Conservation (phyloP, 495 filamentous ascomycete species). For the Parmelia sp. region DNA sequence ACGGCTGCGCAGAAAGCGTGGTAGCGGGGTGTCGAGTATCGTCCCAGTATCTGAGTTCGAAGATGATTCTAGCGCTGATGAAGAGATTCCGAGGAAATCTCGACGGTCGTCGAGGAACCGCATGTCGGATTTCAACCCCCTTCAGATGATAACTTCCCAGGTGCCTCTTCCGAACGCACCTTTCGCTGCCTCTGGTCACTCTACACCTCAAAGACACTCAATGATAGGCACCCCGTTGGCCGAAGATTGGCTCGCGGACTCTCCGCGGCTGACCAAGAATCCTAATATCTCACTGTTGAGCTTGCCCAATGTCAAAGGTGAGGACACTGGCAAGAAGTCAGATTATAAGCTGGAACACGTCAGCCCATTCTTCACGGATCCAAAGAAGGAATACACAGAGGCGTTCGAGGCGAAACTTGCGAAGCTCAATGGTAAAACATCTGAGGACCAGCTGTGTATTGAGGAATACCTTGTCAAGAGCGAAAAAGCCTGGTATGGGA, state of each 20-base stretch:
- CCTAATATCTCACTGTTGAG: conserved; percentile 4
- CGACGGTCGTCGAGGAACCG: background rate
- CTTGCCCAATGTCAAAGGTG: conserved; percentile 43
- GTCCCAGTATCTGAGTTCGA: conserved; percentile 9
- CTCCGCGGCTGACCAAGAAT: conserved; percentile 3
- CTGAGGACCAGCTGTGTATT: conserved; percentile 51
- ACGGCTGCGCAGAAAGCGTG: conserved; percentile 9
- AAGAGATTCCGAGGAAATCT: conserved; percentile 1
- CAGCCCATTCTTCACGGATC: conserved; percentile 61
- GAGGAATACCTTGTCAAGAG: conserved; percentile 56
- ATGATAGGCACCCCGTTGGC: conserved; percentile 6
- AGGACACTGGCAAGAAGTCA: conserved; percentile 31
- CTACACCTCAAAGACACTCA: conserved; percentile 3
- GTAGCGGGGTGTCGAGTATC: background rate
- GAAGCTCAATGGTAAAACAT: conserved; percentile 48
- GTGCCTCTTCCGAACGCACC: conserved; percentile 1
- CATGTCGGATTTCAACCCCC: background rate
- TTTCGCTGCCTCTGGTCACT: background rate
- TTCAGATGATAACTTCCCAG: conserved; percentile 2
- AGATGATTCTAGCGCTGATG: conserved; percentile 11
- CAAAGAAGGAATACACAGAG: conserved; percentile 49
- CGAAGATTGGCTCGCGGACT: conserved; percentile 8
- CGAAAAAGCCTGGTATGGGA: conserved; percentile 59
- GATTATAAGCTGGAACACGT: conserved; percentile 58
- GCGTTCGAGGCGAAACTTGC: conserved; percentile 51